Evolutionary conservation across 1,284 basidiomycete species (phyloP).

Genomic region (Cutaneotrichosporon spelunceum): DNA sequence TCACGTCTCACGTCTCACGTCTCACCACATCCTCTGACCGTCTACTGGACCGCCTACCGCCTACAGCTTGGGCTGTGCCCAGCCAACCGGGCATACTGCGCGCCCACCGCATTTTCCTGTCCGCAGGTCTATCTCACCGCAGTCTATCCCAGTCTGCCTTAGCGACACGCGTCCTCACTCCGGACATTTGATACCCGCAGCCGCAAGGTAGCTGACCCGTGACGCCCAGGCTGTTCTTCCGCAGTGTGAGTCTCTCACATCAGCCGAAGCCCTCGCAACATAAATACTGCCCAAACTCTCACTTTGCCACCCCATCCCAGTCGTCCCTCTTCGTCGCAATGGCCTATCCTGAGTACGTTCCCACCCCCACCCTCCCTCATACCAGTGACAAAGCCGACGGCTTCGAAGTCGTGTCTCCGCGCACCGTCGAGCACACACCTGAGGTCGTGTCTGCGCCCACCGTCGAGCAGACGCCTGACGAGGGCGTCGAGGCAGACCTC

Average conservation of each 20-base stretch:
- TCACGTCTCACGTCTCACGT: not conserved
- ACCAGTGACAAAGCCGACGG: slow-evolving; percentile 12
- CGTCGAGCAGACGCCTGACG: slow-evolving; percentile 8
- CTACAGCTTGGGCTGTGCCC: not conserved
- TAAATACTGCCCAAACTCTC: not conserved
- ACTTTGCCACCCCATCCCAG: not conserved
- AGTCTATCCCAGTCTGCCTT: too few relatives aligned
- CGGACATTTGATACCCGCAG: too few relatives aligned
- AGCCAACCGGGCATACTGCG: not conserved
- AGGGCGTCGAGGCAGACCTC: too few relatives aligned
- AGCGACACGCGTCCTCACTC: too few relatives aligned
- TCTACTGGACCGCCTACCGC: not conserved
- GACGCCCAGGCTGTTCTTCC: not conserved
- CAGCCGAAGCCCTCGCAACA: not conserved
- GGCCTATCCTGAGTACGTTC: slow-evolving; percentile 1
- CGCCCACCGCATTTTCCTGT: not conserved
- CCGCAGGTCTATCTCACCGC: too few relatives aligned
- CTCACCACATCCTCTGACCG: not conserved
- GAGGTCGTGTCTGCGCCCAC: slow-evolving; percentile 1
- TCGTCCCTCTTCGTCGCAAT: not conserved
- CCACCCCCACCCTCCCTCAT: not conserved
- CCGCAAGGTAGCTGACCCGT: too few relatives aligned
- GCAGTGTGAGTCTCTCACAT: too few relatives aligned
- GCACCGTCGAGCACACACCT: slow-evolving; percentile 2
- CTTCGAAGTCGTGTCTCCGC: slow-evolving; percentile 11